Conservation (phyloP, 495 filamentous ascomycete genomes). For the Pyronema domesticum region DNA sequence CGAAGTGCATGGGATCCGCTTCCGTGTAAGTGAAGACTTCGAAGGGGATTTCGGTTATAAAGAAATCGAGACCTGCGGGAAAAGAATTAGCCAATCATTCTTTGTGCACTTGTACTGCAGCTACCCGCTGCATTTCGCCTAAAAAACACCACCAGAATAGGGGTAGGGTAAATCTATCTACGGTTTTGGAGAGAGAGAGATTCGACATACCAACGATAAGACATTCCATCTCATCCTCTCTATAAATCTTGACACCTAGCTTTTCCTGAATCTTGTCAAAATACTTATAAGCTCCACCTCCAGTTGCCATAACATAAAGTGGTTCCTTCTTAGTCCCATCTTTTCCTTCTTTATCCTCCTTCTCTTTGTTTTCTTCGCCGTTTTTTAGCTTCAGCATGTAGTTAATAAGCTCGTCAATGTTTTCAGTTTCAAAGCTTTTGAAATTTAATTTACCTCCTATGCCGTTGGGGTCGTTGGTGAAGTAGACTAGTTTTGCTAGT, state of each 20-base stretch:
- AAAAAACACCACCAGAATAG: not conserved
- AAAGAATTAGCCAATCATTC: not conserved
- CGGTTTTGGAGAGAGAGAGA: not conserved
- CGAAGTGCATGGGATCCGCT: slow-evolving; percentile 66
- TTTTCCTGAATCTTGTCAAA: slow-evolving; percentile 73
- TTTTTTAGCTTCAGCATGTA: slow-evolving; percentile 65
- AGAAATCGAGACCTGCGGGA: slow-evolving; percentile 71
- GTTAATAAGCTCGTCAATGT: slow-evolving; percentile 74
- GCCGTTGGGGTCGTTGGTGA: slow-evolving; percentile 68
- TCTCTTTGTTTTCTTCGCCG: slow-evolving; percentile 45
- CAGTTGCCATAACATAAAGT: slow-evolving; percentile 81
- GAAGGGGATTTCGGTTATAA: slow-evolving; percentile 88
- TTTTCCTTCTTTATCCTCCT: slow-evolving; percentile 9
- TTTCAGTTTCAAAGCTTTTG: slow-evolving; percentile 84
- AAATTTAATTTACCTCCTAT: slow-evolving; percentile 86
- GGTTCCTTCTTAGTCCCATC: slow-evolving; percentile 29
- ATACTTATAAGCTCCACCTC: slow-evolving; percentile 87
- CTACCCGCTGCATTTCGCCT: not conserved
- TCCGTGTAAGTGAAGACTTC: slow-evolving; percentile 96
- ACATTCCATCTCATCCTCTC: slow-evolving; percentile 98
- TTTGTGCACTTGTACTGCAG: not conserved
- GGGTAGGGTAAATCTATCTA: not conserved
- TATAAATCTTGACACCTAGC: slow-evolving; percentile 66
- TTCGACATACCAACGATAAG: slow-evolving; percentile 63
- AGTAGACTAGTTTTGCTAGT: slow-evolving; percentile 90